Evolutionary conservation across 2,329 filamentous ascomycete species (phyloP).

Genomic region (Pseudocercospora macadamiae): DNA sequence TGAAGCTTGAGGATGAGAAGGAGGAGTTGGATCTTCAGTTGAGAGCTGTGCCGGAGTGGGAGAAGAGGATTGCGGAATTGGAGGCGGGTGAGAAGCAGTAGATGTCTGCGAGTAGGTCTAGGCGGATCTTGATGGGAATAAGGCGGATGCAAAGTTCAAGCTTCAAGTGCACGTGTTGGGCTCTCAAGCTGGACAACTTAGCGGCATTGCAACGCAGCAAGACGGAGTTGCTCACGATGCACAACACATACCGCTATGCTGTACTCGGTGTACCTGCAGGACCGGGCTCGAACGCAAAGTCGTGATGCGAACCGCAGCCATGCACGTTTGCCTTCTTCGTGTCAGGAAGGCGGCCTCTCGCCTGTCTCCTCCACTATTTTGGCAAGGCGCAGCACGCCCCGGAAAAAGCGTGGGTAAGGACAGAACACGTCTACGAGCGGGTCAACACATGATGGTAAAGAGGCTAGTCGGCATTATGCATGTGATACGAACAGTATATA

Average conservation of each 20-base stretch:
- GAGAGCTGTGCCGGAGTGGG: constrained; percentile 82
- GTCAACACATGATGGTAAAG: background rate
- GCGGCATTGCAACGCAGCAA: too few species aligned
- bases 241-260: background rate
- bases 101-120: background rate
- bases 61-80: constrained; percentile 81
- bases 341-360: background rate
- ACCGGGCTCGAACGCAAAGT: background rate
- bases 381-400: background rate
- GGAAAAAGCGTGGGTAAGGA: background rate
- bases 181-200: too few species aligned
- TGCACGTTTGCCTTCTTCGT: background rate
- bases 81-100: constrained; percentile 33
- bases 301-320: background rate
- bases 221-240: too few species aligned
- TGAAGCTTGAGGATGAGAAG: constrained; percentile 92
- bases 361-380: background rate
- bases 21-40: constrained; percentile 88
- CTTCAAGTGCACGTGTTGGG: too few species aligned
- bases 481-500: background rate
- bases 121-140: too few species aligned
- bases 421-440: background rate
- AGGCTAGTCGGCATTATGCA: background rate
- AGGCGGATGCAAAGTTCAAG: too few species aligned
- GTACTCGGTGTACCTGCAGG: constrained; percentile 4